Conservation (phyloP, 2,329 filamentous ascomycete genomes). For the Beauveria sp. region DNA sequence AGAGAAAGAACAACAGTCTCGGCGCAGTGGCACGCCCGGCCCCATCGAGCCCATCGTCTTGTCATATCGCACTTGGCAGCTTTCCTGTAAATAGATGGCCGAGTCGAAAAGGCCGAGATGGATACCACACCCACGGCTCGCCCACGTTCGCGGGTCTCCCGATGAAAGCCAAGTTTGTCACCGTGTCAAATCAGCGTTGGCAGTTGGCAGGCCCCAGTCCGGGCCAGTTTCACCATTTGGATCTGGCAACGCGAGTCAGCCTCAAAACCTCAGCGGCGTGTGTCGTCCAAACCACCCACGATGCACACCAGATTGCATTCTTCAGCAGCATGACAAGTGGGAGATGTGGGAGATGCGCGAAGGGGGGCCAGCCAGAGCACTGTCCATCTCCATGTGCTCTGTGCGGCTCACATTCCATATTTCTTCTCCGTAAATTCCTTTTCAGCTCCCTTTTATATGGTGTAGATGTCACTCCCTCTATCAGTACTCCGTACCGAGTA, state of each 20-base stretch:
- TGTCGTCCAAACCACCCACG: not conserved
- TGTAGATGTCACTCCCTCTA: not conserved
- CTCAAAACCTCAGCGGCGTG: not conserved
- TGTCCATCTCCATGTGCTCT: slow-evolving; percentile 3
- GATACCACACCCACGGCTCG: slow-evolving; percentile 6
- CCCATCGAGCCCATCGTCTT: not conserved
- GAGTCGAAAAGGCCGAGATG: not conserved
- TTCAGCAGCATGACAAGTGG: not conserved
- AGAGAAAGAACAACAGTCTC: not conserved
- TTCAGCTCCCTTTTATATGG: not conserved
- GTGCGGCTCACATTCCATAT: not conserved
- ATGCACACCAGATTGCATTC: not conserved
- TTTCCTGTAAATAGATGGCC: not conserved
- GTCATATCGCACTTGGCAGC: not conserved
- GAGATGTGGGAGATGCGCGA: not conserved
- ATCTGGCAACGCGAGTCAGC: slow-evolving; percentile 7
- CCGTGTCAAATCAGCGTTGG: not conserved
- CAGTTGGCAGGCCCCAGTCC: not conserved
- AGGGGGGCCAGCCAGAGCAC: not conserved
- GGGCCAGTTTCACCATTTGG: slow-evolving; percentile 1
- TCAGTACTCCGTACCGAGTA: not conserved
- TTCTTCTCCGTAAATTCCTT: not conserved
- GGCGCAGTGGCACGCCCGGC: slow-evolving; percentile 5
- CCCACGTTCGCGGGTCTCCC: slow-evolving; percentile 11
- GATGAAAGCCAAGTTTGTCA: not conserved